Conservation (phyloP, 257 asterid genomes). For the Ocimum tenuiflorum region DNA sequence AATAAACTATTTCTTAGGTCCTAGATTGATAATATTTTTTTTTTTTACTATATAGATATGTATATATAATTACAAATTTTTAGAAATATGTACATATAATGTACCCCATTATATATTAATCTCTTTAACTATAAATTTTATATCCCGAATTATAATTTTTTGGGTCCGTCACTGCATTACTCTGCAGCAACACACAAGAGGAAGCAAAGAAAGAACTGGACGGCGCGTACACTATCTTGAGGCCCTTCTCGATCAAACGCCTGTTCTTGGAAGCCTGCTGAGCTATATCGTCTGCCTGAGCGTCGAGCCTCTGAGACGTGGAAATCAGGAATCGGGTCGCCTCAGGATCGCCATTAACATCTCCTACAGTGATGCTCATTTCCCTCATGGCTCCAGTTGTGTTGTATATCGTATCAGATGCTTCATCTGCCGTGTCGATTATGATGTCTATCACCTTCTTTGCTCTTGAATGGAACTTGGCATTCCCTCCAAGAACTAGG, state of each 20-base stretch:
- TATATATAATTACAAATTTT: too few species aligned
- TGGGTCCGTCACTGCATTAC: too few species aligned
- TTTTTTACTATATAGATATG: too few species aligned
- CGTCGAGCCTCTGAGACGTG: conserved; percentile 48
- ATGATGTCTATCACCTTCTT: conserved; percentile 53
- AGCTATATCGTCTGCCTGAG: conserved; percentile 53
- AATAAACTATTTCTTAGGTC: too few species aligned
- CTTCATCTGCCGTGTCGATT: conserved; percentile 68
- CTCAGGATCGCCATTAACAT: conserved; percentile 24
- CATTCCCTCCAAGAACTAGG: conserved; percentile 66
- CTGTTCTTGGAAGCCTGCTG: conserved; percentile 56
- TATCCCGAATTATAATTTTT: too few species aligned
- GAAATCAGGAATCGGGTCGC: conserved; percentile 42
- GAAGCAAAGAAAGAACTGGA: neutral
- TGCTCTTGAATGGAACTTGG: conserved; percentile 53
- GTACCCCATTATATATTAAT: too few species aligned
- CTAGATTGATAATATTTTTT: too few species aligned
- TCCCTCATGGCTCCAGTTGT: conserved; percentile 61
- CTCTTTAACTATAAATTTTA: too few species aligned
- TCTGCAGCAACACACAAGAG: neutral
- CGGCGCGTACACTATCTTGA: conserved; percentile 42
- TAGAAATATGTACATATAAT: too few species aligned
- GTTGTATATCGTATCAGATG: conserved; percentile 51
- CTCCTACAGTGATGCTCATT: conserved; percentile 35
- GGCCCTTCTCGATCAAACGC: conserved; percentile 39